Percentiles rank a stretch among this genome's conserved stretches.
phyloP scores from a whole-genome alignment of 176 grass and related monocot genomes.

The Oryza meridionalis region DNA sequence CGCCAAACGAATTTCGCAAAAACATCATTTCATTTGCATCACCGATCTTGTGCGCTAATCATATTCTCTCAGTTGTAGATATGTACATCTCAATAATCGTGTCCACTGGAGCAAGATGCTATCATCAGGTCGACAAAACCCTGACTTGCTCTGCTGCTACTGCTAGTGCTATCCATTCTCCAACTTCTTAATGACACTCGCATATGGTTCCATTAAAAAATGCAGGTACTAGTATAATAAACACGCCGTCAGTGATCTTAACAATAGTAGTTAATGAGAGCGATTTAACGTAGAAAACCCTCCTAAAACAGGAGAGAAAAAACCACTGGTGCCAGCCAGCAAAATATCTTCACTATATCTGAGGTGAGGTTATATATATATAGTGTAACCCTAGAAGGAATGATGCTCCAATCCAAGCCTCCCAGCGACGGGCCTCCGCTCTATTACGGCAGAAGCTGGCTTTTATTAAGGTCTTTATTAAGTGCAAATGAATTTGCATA shows the following conservation, averaged over 20 bases:
- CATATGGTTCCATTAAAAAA: neutral
- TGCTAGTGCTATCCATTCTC: neutral
- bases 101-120: neutral
- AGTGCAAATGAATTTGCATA: too few species aligned
- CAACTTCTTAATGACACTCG: neutral
- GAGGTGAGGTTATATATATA: too few species aligned
- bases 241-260: neutral
- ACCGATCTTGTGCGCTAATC: neutral
- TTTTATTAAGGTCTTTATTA: too few species aligned
- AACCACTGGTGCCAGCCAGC: too few species aligned
- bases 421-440: too few species aligned
- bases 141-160: neutral
- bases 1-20: neutral
- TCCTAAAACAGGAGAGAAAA: too few species aligned
- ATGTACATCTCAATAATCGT: neutral
- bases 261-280: neutral
- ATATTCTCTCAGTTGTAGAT: neutral
- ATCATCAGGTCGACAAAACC: constrained; percentile 1
- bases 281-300: too few species aligned
- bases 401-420: too few species aligned
- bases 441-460: too few species aligned
- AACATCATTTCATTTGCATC: neutral
- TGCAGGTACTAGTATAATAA: neutral
- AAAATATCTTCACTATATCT: too few species aligned
- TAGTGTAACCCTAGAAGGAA: too few species aligned